Conservation (phyloP, 177 flowering plant genomes). For the Telopea speciosissima region DNA sequence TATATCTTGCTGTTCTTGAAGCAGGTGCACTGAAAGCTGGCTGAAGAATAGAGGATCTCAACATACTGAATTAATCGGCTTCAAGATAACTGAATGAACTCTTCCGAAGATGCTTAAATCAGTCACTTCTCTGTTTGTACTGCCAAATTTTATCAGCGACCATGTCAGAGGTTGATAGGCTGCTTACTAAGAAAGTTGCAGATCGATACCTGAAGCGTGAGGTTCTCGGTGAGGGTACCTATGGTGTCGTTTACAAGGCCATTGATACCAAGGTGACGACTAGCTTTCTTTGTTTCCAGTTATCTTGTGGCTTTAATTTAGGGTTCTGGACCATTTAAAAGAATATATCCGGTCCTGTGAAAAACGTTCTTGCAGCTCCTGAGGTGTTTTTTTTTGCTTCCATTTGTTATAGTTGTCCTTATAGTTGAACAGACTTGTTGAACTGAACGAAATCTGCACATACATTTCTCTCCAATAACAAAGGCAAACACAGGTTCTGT, state of each 20-base stretch:
- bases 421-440: background rate
- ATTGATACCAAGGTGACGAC: slow-evolving; percentile 68
- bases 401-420: background rate
- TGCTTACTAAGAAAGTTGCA: slow-evolving; percentile 52
- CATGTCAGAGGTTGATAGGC: slow-evolving; percentile 33
- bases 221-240: slow-evolving; percentile 89
- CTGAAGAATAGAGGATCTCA: no score
- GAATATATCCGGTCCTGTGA: no score
- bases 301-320: background rate
- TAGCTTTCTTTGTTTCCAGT: background rate
- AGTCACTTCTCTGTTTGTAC: background rate
- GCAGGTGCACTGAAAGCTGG: no score
- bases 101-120: background rate
- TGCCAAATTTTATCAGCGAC: background rate
- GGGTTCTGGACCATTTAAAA: background rate
- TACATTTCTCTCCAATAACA: background rate
- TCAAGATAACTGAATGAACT: background rate
- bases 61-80: no score
- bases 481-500: background rate
- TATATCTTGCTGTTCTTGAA: no score
- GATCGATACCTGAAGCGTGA: slow-evolving; percentile 88
- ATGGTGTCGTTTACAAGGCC: slow-evolving; percentile 94
- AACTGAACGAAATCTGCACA: background rate
- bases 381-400: background rate
- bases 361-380: no score